phyloP scores from a whole-genome alignment of 2,329 filamentous ascomycete species.

The Celoporthe dispersa region DNA sequence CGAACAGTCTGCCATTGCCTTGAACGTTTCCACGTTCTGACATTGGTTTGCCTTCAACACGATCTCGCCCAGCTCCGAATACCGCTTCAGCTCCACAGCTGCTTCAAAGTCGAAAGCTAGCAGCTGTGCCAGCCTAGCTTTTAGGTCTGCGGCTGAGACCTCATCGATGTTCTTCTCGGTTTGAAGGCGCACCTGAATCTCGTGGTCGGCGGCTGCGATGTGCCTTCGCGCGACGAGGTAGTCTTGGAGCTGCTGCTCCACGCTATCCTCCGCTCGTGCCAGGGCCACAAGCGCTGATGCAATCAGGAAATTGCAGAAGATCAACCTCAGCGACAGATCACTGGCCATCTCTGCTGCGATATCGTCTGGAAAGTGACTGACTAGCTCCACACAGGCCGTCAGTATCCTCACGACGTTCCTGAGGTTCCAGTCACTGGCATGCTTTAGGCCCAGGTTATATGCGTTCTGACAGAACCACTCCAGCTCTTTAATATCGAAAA shows the following conservation, averaged over 20 bases:
- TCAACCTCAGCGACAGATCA: conserved; percentile 61
- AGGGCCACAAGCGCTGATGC: conserved; percentile 55
- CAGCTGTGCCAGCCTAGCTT: conserved; percentile 66
- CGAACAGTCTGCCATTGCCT: conserved; percentile 69
- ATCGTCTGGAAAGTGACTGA: conserved; percentile 54
- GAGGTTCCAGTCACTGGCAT: conserved; percentile 59
- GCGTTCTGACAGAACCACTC: conserved; percentile 84
- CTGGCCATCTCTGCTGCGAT: conserved; percentile 44
- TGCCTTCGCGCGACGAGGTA: conserved; percentile 67
- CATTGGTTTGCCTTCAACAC: conserved; percentile 56
- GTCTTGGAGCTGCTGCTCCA: conserved; percentile 58
- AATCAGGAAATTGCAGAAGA: conserved; percentile 74
- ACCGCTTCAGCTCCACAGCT: conserved; percentile 66
- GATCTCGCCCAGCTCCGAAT: conserved; percentile 66
- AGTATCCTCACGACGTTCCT: conserved; percentile 61
- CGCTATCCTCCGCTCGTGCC: conserved; percentile 55
- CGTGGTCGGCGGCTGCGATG: conserved; percentile 59
- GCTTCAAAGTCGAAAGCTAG: conserved; percentile 82
- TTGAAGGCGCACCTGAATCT: conserved; percentile 45
- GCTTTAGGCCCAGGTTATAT: conserved; percentile 75
- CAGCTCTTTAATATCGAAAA: conserved; percentile 69
- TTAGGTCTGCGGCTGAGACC: conserved; percentile 55
- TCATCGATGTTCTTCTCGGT: conserved; percentile 46
- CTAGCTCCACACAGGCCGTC: conserved; percentile 55
- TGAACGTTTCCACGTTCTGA: conserved; percentile 53